A percentile compares a stretch with the other conserved stretches of the same genome.
Evolutionary conservation across 208 protist genomes (phyloP).

Genomic region (Novymonas esmeraldas): DNA sequence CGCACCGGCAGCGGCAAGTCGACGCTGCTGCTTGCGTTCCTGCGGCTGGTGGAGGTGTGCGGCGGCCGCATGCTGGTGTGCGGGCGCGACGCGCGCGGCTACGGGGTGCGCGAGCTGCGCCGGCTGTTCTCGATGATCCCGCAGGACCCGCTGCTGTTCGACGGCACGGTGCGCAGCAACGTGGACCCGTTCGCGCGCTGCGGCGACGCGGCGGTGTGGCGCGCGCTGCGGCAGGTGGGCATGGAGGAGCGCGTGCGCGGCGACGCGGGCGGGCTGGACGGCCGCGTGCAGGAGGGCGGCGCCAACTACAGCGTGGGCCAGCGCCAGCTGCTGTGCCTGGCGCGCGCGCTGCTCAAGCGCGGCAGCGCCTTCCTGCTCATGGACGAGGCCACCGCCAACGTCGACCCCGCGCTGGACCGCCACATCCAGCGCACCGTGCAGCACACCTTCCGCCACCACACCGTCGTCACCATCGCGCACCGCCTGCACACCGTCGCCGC

Average conservation of each 20-base stretch:
- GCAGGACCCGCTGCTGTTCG: slow-evolving; percentile 84
- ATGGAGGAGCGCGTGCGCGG: slow-evolving; percentile 37
- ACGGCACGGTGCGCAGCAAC: slow-evolving; percentile 79
- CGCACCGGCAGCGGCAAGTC: slow-evolving; percentile 67
- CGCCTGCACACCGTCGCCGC: slow-evolving; percentile 66
- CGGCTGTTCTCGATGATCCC: slow-evolving; percentile 83
- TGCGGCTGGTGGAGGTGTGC: slow-evolving; percentile 58
- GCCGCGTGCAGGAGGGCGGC: slow-evolving; percentile 61
- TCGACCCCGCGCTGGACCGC: slow-evolving; percentile 60
- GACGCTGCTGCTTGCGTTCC: slow-evolving; percentile 11
- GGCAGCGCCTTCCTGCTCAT: slow-evolving; percentile 70
- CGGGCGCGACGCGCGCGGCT: slow-evolving; percentile 35
- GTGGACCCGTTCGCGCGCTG: slow-evolving; percentile 61
- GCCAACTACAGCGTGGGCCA: slow-evolving; percentile 75
- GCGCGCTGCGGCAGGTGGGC: slow-evolving; percentile 53
- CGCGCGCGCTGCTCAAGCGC: slow-evolving; percentile 68
- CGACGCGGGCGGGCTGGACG: slow-evolving; percentile 37
- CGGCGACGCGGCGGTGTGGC: slow-evolving; percentile 49
- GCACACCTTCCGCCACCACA: slow-evolving; percentile 51
- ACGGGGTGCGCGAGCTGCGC: slow-evolving; percentile 52
- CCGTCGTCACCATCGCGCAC: slow-evolving; percentile 75
- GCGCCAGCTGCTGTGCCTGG: slow-evolving; percentile 77
- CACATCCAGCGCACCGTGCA: slow-evolving; percentile 61
- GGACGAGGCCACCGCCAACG: slow-evolving; percentile 77
- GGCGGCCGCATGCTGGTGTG: slow-evolving; percentile 53